Conservation (phyloP, 805 yeast genomes). For the Tetrapisispora arboricola region DNA sequence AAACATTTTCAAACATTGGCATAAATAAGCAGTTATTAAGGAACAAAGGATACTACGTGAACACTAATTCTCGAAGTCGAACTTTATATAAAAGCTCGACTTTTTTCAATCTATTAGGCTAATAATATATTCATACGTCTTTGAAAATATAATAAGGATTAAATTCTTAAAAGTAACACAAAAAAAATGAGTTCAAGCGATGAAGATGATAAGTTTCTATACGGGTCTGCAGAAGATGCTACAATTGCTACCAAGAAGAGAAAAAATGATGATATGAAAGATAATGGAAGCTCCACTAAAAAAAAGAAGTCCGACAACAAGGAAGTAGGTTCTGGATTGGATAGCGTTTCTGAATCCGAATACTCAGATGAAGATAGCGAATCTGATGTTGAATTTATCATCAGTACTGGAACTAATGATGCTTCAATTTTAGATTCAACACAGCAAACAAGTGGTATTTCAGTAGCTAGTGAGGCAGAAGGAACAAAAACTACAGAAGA, state of each 20-base stretch:
- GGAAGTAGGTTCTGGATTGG: constrained; percentile 32
- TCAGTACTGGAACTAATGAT: constrained; percentile 36
- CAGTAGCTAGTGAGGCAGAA: constrained; percentile 13
- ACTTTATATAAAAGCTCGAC: too few relatives aligned
- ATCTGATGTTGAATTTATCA: constrained; percentile 76
- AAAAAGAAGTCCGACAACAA: constrained; percentile 1
- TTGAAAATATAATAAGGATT: too few relatives aligned
- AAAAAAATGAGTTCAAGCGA: constrained; percentile 26
- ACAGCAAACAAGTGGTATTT: constrained; percentile 5
- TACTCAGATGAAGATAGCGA: constrained; percentile 37
- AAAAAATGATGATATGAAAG: constrained; percentile 4
- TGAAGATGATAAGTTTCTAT: constrained; percentile 28
- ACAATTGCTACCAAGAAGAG: constrained; percentile 1
- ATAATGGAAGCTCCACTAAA: constrained; percentile 6
- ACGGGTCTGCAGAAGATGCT: constrained; percentile 27
- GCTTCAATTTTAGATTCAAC: constrained; percentile 20
- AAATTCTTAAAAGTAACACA: too few relatives aligned
- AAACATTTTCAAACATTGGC: too few relatives aligned
- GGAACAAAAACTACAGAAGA: constrained; percentile 3
- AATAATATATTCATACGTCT: too few relatives aligned
- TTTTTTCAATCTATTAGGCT: too few relatives aligned
- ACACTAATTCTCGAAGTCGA: too few relatives aligned
- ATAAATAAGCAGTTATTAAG: too few relatives aligned
- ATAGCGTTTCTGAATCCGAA: constrained; percentile 34
- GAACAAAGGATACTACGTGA: too few relatives aligned